Conservation (phyloP, 2,329 filamentous ascomycete genomes). For the Trichoderma polysporum region DNA sequence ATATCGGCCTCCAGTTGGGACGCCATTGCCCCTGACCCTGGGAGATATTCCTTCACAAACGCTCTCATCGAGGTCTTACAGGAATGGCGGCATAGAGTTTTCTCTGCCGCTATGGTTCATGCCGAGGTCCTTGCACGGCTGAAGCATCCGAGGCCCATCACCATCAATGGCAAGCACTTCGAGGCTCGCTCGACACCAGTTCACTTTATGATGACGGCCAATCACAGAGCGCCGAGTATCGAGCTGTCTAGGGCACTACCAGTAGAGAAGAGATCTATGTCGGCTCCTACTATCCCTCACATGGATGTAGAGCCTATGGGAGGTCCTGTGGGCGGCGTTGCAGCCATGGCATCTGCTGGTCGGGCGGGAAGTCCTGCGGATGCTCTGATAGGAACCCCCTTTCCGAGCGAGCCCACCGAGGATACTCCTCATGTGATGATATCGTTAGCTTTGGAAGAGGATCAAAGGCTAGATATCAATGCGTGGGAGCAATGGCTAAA, state of each 20-base stretch:
- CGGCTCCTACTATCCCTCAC: conserved; percentile 29
- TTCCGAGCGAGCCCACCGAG: conserved; percentile 50
- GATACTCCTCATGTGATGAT: conserved; percentile 61
- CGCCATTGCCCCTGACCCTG: conserved; percentile 59
- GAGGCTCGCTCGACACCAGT: conserved; percentile 59
- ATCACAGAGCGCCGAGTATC: conserved; percentile 59
- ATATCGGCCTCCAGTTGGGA: conserved; percentile 64
- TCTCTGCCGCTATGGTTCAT: conserved; percentile 61
- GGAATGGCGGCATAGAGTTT: conserved; percentile 55
- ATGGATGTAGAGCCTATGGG: conserved; percentile 20
- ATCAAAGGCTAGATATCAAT: conserved; percentile 56
- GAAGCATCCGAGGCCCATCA: conserved; percentile 58
- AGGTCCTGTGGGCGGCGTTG: neutral
- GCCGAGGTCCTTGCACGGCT: conserved; percentile 59
- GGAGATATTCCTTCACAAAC: conserved; percentile 59
- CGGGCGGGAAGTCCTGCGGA: conserved; percentile 29
- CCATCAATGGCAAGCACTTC: conserved; percentile 57
- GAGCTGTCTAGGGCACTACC: conserved; percentile 46
- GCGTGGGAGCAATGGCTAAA: conserved; percentile 60
- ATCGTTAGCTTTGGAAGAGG: conserved; percentile 57
- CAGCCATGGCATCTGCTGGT: conserved; percentile 21
- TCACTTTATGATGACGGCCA: conserved; percentile 63
- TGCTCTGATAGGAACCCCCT: conserved; percentile 28
- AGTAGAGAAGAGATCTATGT: conserved; percentile 25
- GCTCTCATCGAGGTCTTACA: conserved; percentile 59